Percentiles rank a stretch among this genome's conserved stretches.
Evolutionary conservation across 2,329 filamentous ascomycete species (phyloP).

Genomic region (Incumbomyces lentus): DNA sequence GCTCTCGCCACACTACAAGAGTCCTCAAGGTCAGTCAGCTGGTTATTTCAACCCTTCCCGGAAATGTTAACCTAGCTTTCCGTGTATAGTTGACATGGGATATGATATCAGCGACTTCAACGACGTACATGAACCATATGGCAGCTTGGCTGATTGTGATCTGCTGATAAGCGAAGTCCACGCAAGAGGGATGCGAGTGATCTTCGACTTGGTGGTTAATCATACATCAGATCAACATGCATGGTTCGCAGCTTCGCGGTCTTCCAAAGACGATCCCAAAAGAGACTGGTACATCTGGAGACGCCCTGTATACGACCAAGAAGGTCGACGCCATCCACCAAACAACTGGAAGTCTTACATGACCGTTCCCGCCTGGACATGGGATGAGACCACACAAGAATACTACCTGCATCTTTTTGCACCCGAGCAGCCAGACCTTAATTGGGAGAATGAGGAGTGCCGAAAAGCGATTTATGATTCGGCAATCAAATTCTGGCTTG

Average conservation of each 20-base stretch:
- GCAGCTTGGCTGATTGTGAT: slow-evolving; percentile 56
- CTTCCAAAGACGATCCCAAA: slow-evolving; percentile 33
- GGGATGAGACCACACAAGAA: slow-evolving; percentile 26
- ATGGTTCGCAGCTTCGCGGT: slow-evolving; percentile 47
- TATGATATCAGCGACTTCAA: slow-evolving; percentile 61
- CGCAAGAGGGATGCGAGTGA: slow-evolving; percentile 54
- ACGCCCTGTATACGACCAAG: slow-evolving; percentile 40
- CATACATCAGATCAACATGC: slow-evolving; percentile 53
- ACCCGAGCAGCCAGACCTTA: slow-evolving; percentile 62
- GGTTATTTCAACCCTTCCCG: slow-evolving; percentile 38
- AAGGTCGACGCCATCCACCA: slow-evolving; percentile 45
- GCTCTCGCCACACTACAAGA: slow-evolving; percentile 48
- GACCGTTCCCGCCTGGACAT: slow-evolving; percentile 21
- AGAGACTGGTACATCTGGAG: slow-evolving; percentile 58
- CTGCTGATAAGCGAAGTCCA: slow-evolving; percentile 49
- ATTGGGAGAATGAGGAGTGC: slow-evolving; percentile 59
- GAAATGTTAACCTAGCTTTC: slow-evolving; percentile 44
- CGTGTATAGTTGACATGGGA: slow-evolving; percentile 49
- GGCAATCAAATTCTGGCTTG: slow-evolving; percentile 64
- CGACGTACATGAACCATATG: slow-evolving; percentile 53
- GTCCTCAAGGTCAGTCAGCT: slow-evolving; percentile 29
- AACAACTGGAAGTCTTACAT: slow-evolving; percentile 43
- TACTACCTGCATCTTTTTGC: slow-evolving; percentile 66
- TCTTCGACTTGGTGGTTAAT: slow-evolving; percentile 67
- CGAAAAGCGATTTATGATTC: slow-evolving; percentile 56